Evolutionary conservation across 768 basidiomycete genomes (phyloP), one percentile per base, ranked within the genome.

Genomic region (Tephrocybe sp.): DNA sequence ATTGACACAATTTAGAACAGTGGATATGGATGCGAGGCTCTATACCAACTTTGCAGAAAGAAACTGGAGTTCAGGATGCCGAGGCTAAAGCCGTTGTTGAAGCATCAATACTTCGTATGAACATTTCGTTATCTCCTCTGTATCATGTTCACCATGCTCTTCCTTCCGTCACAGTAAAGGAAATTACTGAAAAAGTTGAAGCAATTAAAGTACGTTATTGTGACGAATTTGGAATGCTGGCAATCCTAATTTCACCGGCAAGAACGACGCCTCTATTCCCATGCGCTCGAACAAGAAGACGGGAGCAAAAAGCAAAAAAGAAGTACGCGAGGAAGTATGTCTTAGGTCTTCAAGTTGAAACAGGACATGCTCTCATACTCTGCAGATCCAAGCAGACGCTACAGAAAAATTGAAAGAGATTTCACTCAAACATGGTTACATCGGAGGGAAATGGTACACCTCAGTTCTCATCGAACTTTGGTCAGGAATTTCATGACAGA

Each of bases 241-340:
- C 16, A 16, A 34, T 34, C 13, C 4, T 34, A 5, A 19, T 5
- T 19, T 19, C n/a, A n/a, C n/a, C n/a, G n/a, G 6, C 1, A 12
- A 89, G 86, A 81, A 84, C 44, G 84, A 89, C 49, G 63, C 67
- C 3, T 74, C 82, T 0, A 89, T 89, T 26, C 87, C 88, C 5
- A 47, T 75, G 4, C 82, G 85, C 5, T 75, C 82, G 5, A 89
- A 71, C 60, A 89, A 88, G 67, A 89, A 87, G 64, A 81, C 82
- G 18, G 86, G 86, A 5, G 72, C 74, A 0, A 84, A 78, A 66
- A 86, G 85, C 57, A 90, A 89, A 65, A 89, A 87, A 62, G 85
- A 89, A 64, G 64, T 85, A 6, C 77, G 86, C 34, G 87, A 89
- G 63, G 69, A 83, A 68, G 87, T 86, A 61, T 16, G 65, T 41